Evolutionary conservation across 2,329 filamentous ascomycete genomes (phyloP), one percentile per base, ranked within the genome.

Genomic region (Trichoderma sp.): DNA sequence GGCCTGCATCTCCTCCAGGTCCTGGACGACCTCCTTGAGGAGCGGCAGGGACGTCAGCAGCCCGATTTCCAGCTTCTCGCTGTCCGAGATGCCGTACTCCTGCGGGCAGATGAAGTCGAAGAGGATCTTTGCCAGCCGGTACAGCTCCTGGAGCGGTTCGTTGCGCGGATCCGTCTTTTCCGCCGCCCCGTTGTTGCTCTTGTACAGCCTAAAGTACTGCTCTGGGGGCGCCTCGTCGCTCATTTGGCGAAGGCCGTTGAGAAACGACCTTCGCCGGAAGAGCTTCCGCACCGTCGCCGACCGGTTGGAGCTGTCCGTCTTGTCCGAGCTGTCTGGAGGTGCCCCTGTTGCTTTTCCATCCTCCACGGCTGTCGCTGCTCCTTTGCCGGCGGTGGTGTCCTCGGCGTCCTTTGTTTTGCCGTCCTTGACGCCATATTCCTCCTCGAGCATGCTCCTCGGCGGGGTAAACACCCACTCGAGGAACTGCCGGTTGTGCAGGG

Each of bases 51-150:
- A 97, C 0, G 95, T 99, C 72, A 99, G 82, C 1, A 99, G 86
- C 2, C 95, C 95, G 78, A 99, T 99, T 77, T 99, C 95, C n/a
- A 99, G 87, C 83, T 99, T 99, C 80, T 99, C 95, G 68, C 89
- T 90, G 75, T 97, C 92, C 4, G 92, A 93, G 72, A 99, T 99
- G 64, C 95, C 95, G 76, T 99, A 99, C 79, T 99, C 95, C 75
- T 99, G 95, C 1, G 95, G 95, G 65, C 95, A 97, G 74, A 99
- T 97, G 77, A 97, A 99, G 79, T 99, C 95, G 75, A 99, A 99
- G 15, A 99, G 82, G 13, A 98, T 90, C 80, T 99, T 99, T 67
- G 93, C 92, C 56, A 97, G 84, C 73, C 92, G 92, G 80, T 98
- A 99, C 66, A 99, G 84, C 78, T 99, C 94, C 70, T 95, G 89